Evolutionary conservation across 2,329 filamentous ascomycete genomes (phyloP), one percentile per base, ranked within the genome.

Genomic region (Colletotrichum sp.): DNA sequence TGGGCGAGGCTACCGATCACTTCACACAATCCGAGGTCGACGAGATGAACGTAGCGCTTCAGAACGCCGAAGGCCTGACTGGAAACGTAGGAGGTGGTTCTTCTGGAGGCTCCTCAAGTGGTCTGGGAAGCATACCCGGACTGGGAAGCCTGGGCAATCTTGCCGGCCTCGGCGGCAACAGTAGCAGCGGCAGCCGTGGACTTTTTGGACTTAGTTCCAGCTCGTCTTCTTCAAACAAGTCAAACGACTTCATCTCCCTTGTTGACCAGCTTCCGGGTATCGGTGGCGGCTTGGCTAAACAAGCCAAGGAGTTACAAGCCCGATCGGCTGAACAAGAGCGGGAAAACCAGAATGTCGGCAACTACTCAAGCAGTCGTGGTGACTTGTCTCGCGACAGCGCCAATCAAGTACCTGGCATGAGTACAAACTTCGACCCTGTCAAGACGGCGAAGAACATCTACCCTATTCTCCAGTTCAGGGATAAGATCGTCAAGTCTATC

Each of bases 401-500:
- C 28, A 92, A 92, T 77, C 85, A 91, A 16, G 91, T 96, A 12
- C 94, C 94, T 25, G 95, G 94, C 8, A 95, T 96, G 89, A 94
- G 92, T 80, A 88, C 91, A 16, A 88, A 90, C 81, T 95, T 97
- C 75, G 96, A 98, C 80, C 93, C 94, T 0, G 91, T 94, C 79
- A 93, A 95, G 84, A 94, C 93, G 1, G 90, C 94, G 16, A 88
- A 90, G 52, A 93, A 97, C 85, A 98, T 99, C 78, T 98, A 98
- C 81, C 97, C 97, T 1, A 98, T 99, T 76, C 90, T 99, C 0
- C 91, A 95, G 76, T 99, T 98, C 88, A 92, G 96, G 75, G 97
- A 99, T 87, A 97, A 94, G 81, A 96, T 99, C 70, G 96, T 98
- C 66, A 95, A 95, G 79, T 91, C 93, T 55, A 96, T 99, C 84